A percentile compares a stretch with the other conserved stretches of the same genome.
Conservation (phyloP, 2,329 filamentous ascomycete genomes). For the Plectosphaerella plurivora region DNA sequence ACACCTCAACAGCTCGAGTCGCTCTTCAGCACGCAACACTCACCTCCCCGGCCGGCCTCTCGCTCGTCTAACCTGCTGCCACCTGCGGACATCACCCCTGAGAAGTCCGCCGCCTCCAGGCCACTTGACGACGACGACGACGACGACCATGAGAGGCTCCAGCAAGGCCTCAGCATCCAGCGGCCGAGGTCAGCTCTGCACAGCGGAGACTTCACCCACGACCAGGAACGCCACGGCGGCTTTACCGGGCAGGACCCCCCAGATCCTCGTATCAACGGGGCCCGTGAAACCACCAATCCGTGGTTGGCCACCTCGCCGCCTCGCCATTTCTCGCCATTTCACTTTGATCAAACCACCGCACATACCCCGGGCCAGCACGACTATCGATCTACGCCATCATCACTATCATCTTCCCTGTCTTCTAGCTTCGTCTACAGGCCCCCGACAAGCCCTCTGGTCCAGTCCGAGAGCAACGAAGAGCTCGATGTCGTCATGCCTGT, state of each 20-base stretch:
- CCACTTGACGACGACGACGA: conserved; percentile 18
- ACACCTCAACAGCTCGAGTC: conserved; percentile 24
- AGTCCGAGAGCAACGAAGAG: conserved; percentile 82
- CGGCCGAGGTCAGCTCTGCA: conserved; percentile 75
- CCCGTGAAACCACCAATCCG: conserved; percentile 13
- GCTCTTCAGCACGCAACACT: conserved; percentile 27
- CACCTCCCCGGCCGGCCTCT: conserved; percentile 26
- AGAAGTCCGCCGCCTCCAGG: conserved; percentile 21
- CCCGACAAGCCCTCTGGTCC: conserved; percentile 87
- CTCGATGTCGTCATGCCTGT: conserved; percentile 56
- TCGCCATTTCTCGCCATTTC: conserved; percentile 43
- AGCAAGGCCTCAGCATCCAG: conserved; percentile 64
- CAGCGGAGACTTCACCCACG: conserved; percentile 59
- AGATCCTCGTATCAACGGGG: background rate
- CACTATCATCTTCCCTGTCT: conserved; percentile 67
- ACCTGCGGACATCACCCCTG: conserved; percentile 42
- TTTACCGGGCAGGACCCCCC: background rate
- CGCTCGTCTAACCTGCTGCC: conserved; percentile 37
- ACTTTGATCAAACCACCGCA: conserved; percentile 28
- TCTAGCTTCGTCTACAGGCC: conserved; percentile 80
- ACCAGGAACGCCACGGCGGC: conserved; percentile 4
- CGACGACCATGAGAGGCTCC: conserved; percentile 36
- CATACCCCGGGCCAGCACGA: conserved; percentile 22
- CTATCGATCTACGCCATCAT: conserved; percentile 48
- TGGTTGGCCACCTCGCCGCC: conserved; percentile 57